Base-by-base conservation (phyloP, 2,329 filamentous ascomycete genomes). In the Septoria petroselini region DNA sequence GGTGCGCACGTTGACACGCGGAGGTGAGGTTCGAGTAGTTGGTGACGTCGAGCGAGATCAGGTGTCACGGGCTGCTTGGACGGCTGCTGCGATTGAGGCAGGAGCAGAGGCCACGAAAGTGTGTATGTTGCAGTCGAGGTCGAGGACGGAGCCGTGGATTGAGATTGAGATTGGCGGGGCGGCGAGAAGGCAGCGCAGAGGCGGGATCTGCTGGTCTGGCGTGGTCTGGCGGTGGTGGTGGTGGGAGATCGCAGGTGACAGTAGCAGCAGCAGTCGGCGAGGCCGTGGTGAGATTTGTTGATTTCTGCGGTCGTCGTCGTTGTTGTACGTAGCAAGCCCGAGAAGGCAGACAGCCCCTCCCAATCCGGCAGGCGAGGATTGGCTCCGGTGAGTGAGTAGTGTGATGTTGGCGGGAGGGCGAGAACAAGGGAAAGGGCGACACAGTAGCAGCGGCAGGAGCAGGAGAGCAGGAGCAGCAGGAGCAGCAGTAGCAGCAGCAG, bases 21-120 rank as follows among this genome's bases (percentile, higher is more conserved):
- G 29, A 34, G 18, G 37, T 48, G 29, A 27, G 34, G 18, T 21
- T 34, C 19, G 25, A 29, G 18, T 19, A 17, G 27, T 12, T 17
- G 27, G 14, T 43, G 29, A 44, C 31, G 41, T 25, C 41, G 44
- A 31, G 17, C 21, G 44, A n/a, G n/a, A 23, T 48, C 44, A 48
- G 25, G 35, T 30, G 43, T 25, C 43, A 39, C 43, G 38, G 38
- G 19, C 38, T 25, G 19, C 12, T 33, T 23, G 21, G 27, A 6
- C 18, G 43, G 34, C 35, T 31, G 44, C 8, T 40, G 7, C 37
- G n/a, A n/a, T n/a, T n/a, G n/a, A n/a, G 34, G 33, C 19, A 35
- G 19, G 42, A 27, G 42, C 31, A 18, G 19, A 15, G 19, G 19
- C 21, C 23, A 14, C 17, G 30, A 14, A n/a, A n/a, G n/a, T n/a